A percentile compares a stretch with the other conserved stretches of the same genome.
Evolutionary conservation across 306 rosid species (phyloP).

Genomic region (Carpinus fangiana): DNA sequence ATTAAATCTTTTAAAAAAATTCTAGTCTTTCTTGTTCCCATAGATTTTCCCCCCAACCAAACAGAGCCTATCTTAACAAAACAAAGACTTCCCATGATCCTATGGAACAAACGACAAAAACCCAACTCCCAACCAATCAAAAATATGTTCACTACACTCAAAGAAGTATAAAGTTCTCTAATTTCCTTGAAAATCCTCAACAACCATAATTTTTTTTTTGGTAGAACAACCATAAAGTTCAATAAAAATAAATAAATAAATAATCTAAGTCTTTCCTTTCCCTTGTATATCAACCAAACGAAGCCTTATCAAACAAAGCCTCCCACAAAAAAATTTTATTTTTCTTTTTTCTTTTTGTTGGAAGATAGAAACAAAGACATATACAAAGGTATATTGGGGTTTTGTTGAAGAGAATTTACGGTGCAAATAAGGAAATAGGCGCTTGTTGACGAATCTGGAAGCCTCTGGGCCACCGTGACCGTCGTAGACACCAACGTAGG

Average conservation of each 20-base stretch:
- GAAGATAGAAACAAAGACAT: not conserved
- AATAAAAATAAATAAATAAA: not conserved
- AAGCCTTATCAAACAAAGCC: not conserved
- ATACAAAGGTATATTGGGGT: not conserved
- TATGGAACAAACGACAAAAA: not conserved
- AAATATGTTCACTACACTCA: not conserved
- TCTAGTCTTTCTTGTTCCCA: not conserved
- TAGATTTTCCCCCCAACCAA: not conserved
- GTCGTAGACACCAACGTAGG: constrained; percentile 85
- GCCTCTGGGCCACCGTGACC: constrained; percentile 99
- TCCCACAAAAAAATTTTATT: not conserved
- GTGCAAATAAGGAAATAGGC: constrained; percentile 65
- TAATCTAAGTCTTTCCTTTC: not conserved
- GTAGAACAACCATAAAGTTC: not conserved
- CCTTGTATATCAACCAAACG: not conserved
- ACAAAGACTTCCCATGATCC: not conserved
- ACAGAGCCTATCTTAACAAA: not conserved
- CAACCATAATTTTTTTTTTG: not conserved
- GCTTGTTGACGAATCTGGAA: constrained; percentile 80
- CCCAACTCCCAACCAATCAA: constrained; percentile 5
- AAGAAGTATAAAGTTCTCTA: not conserved
- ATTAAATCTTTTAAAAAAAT: not conserved
- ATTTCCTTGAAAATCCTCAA: not conserved
- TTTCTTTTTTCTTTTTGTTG: not conserved
- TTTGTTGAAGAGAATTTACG: constrained; percentile 35